Conservation (phyloP, 2,329 filamentous ascomycete genomes). For the Xylariaceae sp. region DNA sequence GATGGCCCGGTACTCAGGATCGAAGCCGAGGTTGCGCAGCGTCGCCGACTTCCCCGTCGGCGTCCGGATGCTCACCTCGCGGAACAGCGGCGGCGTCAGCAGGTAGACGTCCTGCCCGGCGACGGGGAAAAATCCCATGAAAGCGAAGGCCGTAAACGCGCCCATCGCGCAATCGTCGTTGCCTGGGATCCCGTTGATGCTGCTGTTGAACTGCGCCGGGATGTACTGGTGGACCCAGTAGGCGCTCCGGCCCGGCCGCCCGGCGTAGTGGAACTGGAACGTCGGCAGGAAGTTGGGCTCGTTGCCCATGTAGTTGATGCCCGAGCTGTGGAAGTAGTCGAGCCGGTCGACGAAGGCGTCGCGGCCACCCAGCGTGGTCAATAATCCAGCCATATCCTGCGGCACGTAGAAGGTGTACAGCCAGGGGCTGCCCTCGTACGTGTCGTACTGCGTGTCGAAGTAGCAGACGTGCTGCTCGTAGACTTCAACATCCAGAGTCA, state of each 20-base stretch:
- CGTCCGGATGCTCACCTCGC: constrained; percentile 45
- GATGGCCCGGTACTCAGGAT: constrained; percentile 44
- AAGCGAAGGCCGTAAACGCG: constrained; percentile 53
- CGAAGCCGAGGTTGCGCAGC: constrained; percentile 44
- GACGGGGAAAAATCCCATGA: constrained; percentile 58
- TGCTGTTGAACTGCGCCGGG: constrained; percentile 67
- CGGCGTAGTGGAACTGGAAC: constrained; percentile 67
- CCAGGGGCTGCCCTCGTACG: constrained; percentile 63
- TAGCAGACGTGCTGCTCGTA: constrained; percentile 54
- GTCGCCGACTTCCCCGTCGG: constrained; percentile 54
- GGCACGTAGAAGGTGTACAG: constrained; percentile 68
- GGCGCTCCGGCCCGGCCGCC: constrained; percentile 59
- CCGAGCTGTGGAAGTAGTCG: constrained; percentile 66
- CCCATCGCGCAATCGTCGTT: constrained; percentile 63
- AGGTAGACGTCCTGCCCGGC: constrained; percentile 58
- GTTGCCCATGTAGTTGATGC: constrained; percentile 71
- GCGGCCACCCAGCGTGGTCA: constrained; percentile 57
- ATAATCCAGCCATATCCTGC: constrained; percentile 45
- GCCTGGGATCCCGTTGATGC: constrained; percentile 58
- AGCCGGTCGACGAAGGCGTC: constrained; percentile 61
- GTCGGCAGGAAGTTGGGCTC: constrained; percentile 57
- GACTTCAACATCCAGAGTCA: too few relatives aligned
- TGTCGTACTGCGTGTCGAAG: constrained; percentile 47
- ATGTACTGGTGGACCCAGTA: constrained; percentile 66
- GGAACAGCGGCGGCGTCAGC: constrained; percentile 54